phyloP scores from a whole-genome alignment of 164 flowering plant species.

The Saururus chinensis region DNA sequence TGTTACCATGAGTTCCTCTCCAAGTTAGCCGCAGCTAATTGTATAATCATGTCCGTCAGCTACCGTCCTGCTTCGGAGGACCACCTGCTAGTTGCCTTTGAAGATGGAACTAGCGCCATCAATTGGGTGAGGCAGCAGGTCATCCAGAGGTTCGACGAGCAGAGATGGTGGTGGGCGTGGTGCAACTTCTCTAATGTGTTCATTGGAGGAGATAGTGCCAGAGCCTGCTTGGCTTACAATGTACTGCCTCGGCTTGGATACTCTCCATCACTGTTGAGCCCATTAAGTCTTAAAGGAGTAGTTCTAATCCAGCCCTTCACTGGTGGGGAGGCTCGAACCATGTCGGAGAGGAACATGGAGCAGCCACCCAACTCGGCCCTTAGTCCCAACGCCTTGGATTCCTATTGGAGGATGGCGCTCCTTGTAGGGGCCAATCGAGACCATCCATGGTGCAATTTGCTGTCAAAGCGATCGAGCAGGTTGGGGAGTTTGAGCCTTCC shows the following conservation, averaged over 20 bases:
- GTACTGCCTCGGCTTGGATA: conserved; percentile 18
- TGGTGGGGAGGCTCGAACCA: conserved; percentile 37
- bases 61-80: conserved; percentile 49
- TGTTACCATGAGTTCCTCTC: conserved; percentile 48
- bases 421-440: conserved; percentile 35
- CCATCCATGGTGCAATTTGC: conserved; percentile 44
- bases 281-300: conserved; percentile 22
- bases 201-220: conserved; percentile 47
- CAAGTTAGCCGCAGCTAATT: conserved; percentile 19
- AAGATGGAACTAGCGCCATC: conserved; percentile 30
- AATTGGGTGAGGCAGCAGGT: conserved; percentile 27
- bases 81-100: conserved; percentile 46
- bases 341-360: conserved; percentile 28
- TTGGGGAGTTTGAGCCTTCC: conserved; percentile 16
- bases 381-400: conserved; percentile 25
- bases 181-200: conserved; percentile 29
- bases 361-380: conserved; percentile 33
- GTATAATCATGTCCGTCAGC: conserved; percentile 38
- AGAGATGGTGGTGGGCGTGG: conserved; percentile 23
- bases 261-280: conserved; percentile 6
- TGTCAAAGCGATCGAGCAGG: conserved; percentile 9
- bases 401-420: conserved; percentile 36
- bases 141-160: conserved; percentile 11
- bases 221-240: conserved; percentile 40
- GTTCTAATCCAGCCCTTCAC: conserved; percentile 46